A percentile compares a stretch with the other conserved stretches of the same genome.
Evolutionary conservation across 371 early-diverging fungal species (phyloP).

Genomic region (Mortierella sp.): DNA sequence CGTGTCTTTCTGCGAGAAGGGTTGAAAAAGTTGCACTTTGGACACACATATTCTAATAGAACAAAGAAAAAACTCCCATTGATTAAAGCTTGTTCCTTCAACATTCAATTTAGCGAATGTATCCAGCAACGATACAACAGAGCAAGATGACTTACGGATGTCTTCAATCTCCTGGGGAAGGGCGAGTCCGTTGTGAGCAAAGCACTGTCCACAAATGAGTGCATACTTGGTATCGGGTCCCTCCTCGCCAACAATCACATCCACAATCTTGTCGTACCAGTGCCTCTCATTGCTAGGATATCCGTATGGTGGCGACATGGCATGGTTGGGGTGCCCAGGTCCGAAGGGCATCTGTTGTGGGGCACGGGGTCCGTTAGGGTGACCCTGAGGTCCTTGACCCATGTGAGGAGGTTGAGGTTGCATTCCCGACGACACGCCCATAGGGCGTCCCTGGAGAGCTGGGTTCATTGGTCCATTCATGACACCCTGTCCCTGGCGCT

Average conservation of each 20-base stretch:
- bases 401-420: conserved; percentile 23
- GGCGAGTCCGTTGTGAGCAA: conserved; percentile 92
- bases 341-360: conserved; percentile 15
- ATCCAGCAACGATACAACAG: background rate
- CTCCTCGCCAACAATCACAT: conserved; percentile 89
- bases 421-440: conserved; percentile 31
- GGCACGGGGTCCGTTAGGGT: conserved; percentile 29
- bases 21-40: conserved; percentile 66
- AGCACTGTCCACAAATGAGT: conserved; percentile 91
- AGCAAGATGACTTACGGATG: conserved; percentile 67
- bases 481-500: conserved; percentile 45
- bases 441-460: conserved; percentile 27
- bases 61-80: background rate
- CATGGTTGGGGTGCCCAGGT: conserved; percentile 36
- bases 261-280: conserved; percentile 91
- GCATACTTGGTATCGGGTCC: conserved; percentile 91
- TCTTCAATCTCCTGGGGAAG: conserved; percentile 84
- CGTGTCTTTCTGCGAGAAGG: conserved; percentile 53
- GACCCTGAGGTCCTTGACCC: conserved; percentile 25
- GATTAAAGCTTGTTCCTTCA: background rate
- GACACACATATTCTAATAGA: conserved; percentile 63
- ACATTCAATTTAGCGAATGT: too few species aligned
- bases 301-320: conserved; percentile 16
- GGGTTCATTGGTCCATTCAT: conserved; percentile 36
- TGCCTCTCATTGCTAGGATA: conserved; percentile 43